These are phyloP conservation scores for Aspergillus ostianus DNA, from an alignment of 495 filamentous ascomycete species.

Conservation along the genomic window DNA sequence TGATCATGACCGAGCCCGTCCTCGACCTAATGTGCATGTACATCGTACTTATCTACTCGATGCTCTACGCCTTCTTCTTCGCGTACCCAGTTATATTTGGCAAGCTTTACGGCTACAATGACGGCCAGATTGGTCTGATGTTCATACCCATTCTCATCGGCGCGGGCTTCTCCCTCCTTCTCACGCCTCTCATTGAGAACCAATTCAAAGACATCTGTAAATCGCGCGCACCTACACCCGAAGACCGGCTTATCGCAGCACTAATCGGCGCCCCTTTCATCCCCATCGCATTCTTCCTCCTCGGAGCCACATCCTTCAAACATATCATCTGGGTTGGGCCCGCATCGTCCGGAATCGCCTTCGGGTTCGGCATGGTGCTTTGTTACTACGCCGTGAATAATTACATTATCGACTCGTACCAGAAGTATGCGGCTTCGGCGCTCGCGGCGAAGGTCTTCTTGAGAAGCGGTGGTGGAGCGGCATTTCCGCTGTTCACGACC, in stretches of 20 bases:
- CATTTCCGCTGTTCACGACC: constrained; percentile 48
- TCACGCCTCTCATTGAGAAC: constrained; percentile 36
- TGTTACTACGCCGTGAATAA: constrained; percentile 68
- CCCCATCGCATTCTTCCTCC: constrained; percentile 50
- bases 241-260: constrained; percentile 36
- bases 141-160: constrained; percentile 37
- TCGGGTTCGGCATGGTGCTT: constrained; percentile 66
- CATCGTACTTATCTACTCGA: constrained; percentile 65
- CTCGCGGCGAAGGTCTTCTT: constrained; percentile 37
- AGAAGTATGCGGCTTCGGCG: constrained; percentile 35
- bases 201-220: constrained; percentile 28
- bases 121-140: constrained; percentile 34
- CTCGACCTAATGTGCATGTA: constrained; percentile 62
- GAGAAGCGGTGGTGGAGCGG: constrained; percentile 35
- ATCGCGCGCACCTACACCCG: constrained; percentile 27
- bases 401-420: constrained; percentile 69
- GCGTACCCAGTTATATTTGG: constrained; percentile 65
- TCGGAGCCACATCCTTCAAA: constrained; percentile 60
- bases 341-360: constrained; percentile 60
- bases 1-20: constrained; percentile 51
- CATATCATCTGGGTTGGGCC: constrained; percentile 63
- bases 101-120: constrained; percentile 47
- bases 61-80: constrained; percentile 73
- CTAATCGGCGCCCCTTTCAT: constrained; percentile 36
- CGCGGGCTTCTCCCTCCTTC: constrained; percentile 56